Percentiles rank a stretch among this genome's conserved stretches.
phyloP scores from a whole-genome alignment of 106 monocot species.

The Allium cepa region DNA sequence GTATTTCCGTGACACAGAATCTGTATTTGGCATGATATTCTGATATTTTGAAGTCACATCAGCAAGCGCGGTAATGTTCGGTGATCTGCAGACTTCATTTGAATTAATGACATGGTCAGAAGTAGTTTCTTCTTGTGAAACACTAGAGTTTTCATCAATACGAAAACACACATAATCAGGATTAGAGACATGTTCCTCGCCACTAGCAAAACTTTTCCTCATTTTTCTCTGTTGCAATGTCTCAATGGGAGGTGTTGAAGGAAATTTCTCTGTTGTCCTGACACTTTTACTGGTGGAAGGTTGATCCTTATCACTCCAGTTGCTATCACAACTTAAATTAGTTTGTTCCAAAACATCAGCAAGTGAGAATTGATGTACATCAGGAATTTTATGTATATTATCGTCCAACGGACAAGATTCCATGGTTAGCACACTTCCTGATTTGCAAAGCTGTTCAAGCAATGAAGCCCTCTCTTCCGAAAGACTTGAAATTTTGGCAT shows the following conservation, averaged over 20 bases:
- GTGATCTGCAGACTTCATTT: constrained; percentile 4
- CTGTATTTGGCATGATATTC: constrained; percentile 14
- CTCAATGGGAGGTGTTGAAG: constrained; percentile 39
- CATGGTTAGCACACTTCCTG: constrained; percentile 13
- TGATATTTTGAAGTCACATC: constrained; percentile 37
- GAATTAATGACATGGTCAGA: constrained; percentile 7
- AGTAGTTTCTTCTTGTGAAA: constrained; percentile 21
- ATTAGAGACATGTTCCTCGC: constrained; percentile 24
- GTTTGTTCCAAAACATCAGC: constrained; percentile 16
- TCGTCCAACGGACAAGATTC: constrained; percentile 5
- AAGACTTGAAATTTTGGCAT: constrained; percentile 24
- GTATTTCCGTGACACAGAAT: background rate
- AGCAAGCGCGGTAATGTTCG: constrained; percentile 32
- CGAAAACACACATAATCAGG: constrained; percentile 62
- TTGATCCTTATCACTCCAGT: background rate
- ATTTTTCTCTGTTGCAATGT: constrained; percentile 23
- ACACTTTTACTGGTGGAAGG: constrained; percentile 14
- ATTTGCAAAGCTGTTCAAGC: constrained; percentile 27
- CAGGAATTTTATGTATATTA: constrained; percentile 24
- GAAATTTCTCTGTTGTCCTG: constrained; percentile 14
- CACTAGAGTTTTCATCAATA: constrained; percentile 66
- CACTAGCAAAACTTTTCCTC: constrained; percentile 28
- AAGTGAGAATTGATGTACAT: constrained; percentile 32
- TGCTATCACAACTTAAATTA: constrained; percentile 5
- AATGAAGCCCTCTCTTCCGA: constrained; percentile 23